Evolutionary conservation across 257 asterid genomes (phyloP).

Genomic region (Solanum habrochaites): DNA sequence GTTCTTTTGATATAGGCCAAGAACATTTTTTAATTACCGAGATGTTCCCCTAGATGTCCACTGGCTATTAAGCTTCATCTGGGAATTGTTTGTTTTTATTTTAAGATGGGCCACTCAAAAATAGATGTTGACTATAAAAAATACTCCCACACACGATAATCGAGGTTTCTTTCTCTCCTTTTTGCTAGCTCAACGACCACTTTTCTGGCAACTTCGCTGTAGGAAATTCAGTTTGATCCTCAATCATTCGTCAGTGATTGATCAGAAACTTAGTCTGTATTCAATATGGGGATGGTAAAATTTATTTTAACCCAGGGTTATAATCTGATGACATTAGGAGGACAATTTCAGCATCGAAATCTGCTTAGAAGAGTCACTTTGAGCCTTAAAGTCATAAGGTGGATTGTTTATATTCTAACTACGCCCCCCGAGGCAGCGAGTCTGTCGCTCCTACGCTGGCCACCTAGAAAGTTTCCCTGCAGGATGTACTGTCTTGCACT

Average conservation of each 20-base stretch:
- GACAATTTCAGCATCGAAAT: background rate
- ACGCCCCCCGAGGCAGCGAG: no score
- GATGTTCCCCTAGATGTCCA: background rate
- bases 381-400: background rate
- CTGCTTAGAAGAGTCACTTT: background rate
- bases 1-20: background rate
- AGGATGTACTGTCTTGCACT: background rate
- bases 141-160: background rate
- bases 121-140: background rate
- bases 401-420: background rate
- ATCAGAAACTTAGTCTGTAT: background rate
- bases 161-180: background rate
- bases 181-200: background rate
- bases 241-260: background rate
- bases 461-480: background rate
- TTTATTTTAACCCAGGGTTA: background rate
- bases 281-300: background rate
- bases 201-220: background rate
- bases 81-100: background rate
- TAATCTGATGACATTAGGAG: background rate
- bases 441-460: background rate
- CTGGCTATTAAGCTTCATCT: background rate
- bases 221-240: background rate
- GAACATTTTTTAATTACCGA: background rate
- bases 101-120: background rate